A percentile compares a stretch with the other conserved stretches of the same genome.
Evolutionary conservation across 352 stramenopile genomes (phyloP).

Genomic region (Pythium vanterpoolii): DNA sequence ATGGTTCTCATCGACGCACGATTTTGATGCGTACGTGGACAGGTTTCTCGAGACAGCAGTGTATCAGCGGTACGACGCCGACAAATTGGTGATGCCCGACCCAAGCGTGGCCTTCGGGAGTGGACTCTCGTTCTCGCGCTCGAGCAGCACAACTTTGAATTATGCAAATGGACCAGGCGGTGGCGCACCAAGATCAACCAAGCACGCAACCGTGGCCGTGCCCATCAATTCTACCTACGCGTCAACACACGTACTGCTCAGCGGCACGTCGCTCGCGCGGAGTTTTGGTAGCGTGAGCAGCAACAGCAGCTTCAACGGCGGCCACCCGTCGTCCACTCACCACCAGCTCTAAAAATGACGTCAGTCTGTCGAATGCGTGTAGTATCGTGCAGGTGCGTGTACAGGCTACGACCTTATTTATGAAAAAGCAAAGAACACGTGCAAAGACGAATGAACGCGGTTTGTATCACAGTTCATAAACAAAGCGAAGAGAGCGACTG

Average conservation of each 20-base stretch:
- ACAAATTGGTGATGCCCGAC: not conserved
- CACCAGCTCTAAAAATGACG: conserved; percentile 20
- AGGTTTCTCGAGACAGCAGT: conserved; percentile 57
- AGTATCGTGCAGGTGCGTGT: not conserved
- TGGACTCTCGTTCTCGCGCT: conserved; percentile 15
- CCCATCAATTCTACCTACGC: conserved; percentile 19
- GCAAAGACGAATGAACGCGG: not conserved
- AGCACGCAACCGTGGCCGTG: conserved; percentile 13
- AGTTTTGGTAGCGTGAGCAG: conserved; percentile 66
- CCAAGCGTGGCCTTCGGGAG: not conserved
- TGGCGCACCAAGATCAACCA: conserved; percentile 10
- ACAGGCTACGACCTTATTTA: conserved; percentile 16
- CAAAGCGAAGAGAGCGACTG: conserved; percentile 7
- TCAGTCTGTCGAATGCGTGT: not conserved
- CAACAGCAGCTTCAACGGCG: conserved; percentile 36
- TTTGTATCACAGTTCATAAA: not conserved
- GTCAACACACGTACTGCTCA: conserved; percentile 32
- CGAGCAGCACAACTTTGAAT: conserved; percentile 17
- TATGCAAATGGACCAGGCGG: not conserved
- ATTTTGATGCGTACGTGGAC: conserved; percentile 79
- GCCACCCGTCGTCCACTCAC: conserved; percentile 18
- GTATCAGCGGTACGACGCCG: conserved; percentile 36
- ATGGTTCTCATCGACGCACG: conserved; percentile 82
- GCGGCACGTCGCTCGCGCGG: conserved; percentile 17
- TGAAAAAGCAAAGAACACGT: not conserved